These are phyloP conservation scores for Zymoseptoria brevis DNA, from an alignment of 2,329 filamentous ascomycete species.

Conservation along the genomic window DNA sequence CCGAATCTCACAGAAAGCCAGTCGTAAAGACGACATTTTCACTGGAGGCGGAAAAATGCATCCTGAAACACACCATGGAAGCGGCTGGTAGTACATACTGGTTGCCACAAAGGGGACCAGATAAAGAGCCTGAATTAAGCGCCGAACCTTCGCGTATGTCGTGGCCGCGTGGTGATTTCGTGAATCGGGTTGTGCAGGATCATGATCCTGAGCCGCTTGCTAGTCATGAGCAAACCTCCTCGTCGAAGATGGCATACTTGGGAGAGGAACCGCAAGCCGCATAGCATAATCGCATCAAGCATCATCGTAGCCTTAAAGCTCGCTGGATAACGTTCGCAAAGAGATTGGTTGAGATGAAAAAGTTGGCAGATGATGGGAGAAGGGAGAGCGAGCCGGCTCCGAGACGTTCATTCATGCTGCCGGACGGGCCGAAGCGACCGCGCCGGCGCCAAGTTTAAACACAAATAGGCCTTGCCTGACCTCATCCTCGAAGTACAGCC, in stretches of 20 bases:
- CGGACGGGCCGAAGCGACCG: not conserved
- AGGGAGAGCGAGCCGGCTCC: not conserved
- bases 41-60: not conserved
- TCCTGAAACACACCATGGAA: not conserved
- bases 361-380: not conserved
- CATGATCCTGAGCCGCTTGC: not conserved
- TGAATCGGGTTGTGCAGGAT: not conserved
- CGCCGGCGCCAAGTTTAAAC: not conserved
- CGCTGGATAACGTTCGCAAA: not conserved
- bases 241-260: not conserved
- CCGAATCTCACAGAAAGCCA: not conserved
- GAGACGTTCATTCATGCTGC: not conserved
- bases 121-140: too few relatives aligned
- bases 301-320: not conserved
- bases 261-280: not conserved
- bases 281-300: not conserved
- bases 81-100: too few relatives aligned
- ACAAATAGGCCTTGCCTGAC: not conserved
- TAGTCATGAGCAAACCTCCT: not conserved
- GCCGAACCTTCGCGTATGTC: not conserved
- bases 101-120: too few relatives aligned
- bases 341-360: not conserved
- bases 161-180: not conserved
- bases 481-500: not conserved
- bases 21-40: not conserved